phyloP scores from a whole-genome alignment of 1,284 basidiomycete species.

The Peniophora sp. region DNA sequence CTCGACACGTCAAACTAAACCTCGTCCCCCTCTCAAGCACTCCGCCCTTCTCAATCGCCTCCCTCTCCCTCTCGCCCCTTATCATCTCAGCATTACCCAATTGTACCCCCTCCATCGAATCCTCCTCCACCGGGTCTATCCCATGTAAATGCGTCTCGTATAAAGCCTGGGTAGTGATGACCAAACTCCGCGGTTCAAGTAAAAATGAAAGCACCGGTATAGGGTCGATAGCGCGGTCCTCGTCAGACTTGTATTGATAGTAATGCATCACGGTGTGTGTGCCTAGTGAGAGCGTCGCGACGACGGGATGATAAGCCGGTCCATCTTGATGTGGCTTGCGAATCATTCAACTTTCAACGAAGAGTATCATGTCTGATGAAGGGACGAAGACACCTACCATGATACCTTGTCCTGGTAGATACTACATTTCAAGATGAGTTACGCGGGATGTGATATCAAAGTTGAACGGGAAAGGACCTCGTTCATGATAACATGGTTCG shows the following conservation, averaged over 20 bases:
- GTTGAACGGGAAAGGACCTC: conserved; percentile 51
- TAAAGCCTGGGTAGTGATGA: conserved; percentile 65
- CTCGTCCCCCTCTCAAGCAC: conserved; percentile 51
- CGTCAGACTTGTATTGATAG: conserved; percentile 50
- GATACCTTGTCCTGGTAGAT: conserved; percentile 87
- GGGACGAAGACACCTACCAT: conserved; percentile 49
- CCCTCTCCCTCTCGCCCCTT: conserved; percentile 28
- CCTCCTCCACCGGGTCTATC: conserved; percentile 48
- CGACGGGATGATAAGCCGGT: conserved; percentile 79
- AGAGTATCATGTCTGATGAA: conserved; percentile 1
- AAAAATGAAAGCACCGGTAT: conserved; percentile 66
- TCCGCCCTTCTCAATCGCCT: conserved; percentile 35
- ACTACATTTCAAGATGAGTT: conserved; percentile 34
- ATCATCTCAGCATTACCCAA: conserved; percentile 53
- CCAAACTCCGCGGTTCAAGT: conserved; percentile 74
- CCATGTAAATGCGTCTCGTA: conserved; percentile 74
- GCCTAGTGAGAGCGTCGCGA: conserved; percentile 84
- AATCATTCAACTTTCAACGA: too few relatives aligned
- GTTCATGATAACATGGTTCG: conserved; percentile 85
- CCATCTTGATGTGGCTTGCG: conserved; percentile 96
- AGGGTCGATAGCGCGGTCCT: conserved; percentile 45
- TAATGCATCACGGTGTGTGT: conserved; percentile 83
- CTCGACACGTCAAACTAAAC: conserved; percentile 84
- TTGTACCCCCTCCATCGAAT: conserved; percentile 27
- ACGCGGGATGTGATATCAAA: too few relatives aligned